phyloP scores from a whole-genome alignment of 2,329 filamentous ascomycete species.

The Monosporascus ibericus region DNA sequence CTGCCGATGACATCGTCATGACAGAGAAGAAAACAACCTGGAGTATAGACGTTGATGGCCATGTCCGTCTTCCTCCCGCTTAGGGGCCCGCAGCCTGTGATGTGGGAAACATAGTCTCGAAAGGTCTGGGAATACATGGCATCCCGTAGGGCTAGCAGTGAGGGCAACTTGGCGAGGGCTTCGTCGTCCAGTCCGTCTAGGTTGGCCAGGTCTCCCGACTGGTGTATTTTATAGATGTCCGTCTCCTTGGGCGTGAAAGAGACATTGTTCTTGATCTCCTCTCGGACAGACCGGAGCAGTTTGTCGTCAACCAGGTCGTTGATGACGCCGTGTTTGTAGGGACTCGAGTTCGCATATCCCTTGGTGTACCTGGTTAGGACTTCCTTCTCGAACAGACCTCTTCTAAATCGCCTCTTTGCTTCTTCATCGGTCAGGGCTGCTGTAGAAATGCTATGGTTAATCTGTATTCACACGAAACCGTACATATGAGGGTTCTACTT shows the following conservation, averaged over 20 bases:
- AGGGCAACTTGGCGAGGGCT: conserved; percentile 79
- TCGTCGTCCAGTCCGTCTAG: conserved; percentile 87
- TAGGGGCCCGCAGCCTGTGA: conserved; percentile 80
- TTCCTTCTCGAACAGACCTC: conserved; percentile 57
- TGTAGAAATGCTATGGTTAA: conserved; percentile 19
- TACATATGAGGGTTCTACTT: background rate
- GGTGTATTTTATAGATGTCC: conserved; percentile 99
- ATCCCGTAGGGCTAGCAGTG: conserved; percentile 85
- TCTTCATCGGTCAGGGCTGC: conserved; percentile 45
- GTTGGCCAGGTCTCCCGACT: conserved; percentile 95
- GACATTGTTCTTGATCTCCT: conserved; percentile 84
- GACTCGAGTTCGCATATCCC: conserved; percentile 57
- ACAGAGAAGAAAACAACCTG: conserved; percentile 89
- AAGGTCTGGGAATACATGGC: conserved; percentile 88
- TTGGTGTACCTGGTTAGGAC: conserved; percentile 53
- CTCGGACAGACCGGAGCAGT: conserved; percentile 78
- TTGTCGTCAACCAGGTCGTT: conserved; percentile 69
- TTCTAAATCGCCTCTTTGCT: conserved; percentile 54
- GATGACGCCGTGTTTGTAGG: conserved; percentile 93
- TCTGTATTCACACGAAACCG: conserved; percentile 1
- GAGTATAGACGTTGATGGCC: conserved; percentile 98
- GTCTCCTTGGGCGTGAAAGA: conserved; percentile 98
- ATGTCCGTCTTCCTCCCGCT: conserved; percentile 96
- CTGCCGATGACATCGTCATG: conserved; percentile 99
- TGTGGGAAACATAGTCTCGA: conserved; percentile 77